Evolutionary conservation across 2,329 filamentous ascomycete genomes (phyloP), one percentile per base, ranked within the genome.

Genomic region (Botrytis pseudocinerea): DNA sequence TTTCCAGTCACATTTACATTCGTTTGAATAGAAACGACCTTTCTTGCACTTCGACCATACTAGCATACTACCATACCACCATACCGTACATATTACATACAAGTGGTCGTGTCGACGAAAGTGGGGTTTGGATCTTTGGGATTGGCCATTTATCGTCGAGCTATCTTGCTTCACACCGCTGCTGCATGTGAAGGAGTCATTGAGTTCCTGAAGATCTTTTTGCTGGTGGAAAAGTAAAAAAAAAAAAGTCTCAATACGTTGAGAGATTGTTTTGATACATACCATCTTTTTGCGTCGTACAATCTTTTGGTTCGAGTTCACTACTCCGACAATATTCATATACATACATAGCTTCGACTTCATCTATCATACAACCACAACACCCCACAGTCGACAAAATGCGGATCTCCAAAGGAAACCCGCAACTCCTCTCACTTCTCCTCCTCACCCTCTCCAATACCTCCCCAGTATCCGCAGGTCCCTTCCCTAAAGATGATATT

Each of bases 401-500:
- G 83, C 82, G 80, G 76, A 75, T 77, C 72, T 79, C 77, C 73
- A 78, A 77, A 73, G 73, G 76, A 71, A 78, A 78, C 72, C 75
- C 78, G 66, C 74, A 76, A 66, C 75, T 82, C 46, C 74, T 81
- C 54, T 78, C 80, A 20, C 77, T 83, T 73, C 78, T 85, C 75
- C 78, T 86, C 75, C 63, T 73, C 62, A 79, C 85, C 14, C 80
- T 87, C 76, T 78, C 82, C 40, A 80, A 79, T 74, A 79, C 76
- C 77, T 81, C 77, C 74, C 78, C 78, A 18, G 78, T 80, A 76
- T 77, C 79, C 68, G 87, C 87, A 28, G 80, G 82, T 38, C 88
- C 88, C 0, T 86, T 84, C 73, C 87, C 87, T 60, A 84, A 83
- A 78, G 85, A 88, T 76, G 82, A 83, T 74, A 79, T 87, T 44